Evolutionary conservation across 2,329 filamentous ascomycete species (phyloP), one percentile per base, ranked within the genome.

Genomic region (Shiraia sp.): DNA sequence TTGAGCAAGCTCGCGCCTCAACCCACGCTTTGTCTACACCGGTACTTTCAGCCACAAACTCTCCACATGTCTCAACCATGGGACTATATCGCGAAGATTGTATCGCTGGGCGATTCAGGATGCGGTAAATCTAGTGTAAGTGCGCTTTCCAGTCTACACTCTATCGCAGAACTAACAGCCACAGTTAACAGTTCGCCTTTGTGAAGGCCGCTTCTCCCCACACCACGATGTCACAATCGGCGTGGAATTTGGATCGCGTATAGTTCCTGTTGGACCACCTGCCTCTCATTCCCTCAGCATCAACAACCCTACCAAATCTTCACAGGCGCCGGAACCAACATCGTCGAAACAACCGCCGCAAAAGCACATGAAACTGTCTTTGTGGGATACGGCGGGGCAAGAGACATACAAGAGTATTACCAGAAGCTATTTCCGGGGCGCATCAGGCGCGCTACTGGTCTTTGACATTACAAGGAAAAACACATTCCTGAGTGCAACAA

Each of bases 11-110:
- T 29, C 29, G 31, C 42, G 40, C 49, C 30, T 15, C 49, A 36
- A 32, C 33, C 37, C 33, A 47, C 40, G 44, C 36, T 45, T 40
- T 31, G 37, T 34, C 10, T 27, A 14, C 40, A 22, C 28, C 33
- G 32, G 32, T 45, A 32, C 42, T 30, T 40, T 45, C 41, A 45
- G 42, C 39, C 35, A 35, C 45, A 37, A 27, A 28, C 28, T 19
- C 40, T 32, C 26, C 45, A 51, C 32, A 77, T 77, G 74, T 62
- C 77, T 51, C 80, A 85, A 63, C 86, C 90, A 72, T 97, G 92
- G 92, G 90, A 97, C 76, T 97, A 95, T 77, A 99, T 97, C 68
- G 91, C 92, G 71, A 99, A 99, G 75, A 88, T 99, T 61, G 92
- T 97, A 66, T 95, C 90, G 75, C 90, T 99, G 64, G 93, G 93